Evolutionary conservation across 2,329 filamentous ascomycete genomes (phyloP).

Genomic region (Colletotrichum musicola): DNA sequence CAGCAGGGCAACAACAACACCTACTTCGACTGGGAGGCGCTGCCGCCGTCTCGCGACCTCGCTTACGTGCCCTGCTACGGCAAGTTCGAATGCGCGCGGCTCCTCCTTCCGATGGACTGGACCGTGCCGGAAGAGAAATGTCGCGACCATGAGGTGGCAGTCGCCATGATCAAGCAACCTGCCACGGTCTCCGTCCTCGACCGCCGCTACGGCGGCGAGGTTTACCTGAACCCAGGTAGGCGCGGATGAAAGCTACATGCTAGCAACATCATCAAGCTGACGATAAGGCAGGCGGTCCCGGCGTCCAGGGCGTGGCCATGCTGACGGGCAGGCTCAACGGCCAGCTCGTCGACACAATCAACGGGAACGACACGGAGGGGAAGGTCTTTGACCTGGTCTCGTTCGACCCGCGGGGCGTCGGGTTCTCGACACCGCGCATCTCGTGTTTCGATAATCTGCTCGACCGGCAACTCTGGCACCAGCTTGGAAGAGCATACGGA

Average conservation of each 20-base stretch:
- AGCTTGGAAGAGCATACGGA: background rate
- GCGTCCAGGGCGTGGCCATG: background rate
- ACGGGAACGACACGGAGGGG: slow-evolving; percentile 42
- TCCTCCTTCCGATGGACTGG: slow-evolving; percentile 59
- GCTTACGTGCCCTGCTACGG: slow-evolving; percentile 56
- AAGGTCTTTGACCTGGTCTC: slow-evolving; percentile 60
- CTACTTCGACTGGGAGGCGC: slow-evolving; percentile 51
- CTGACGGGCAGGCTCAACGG: background rate
- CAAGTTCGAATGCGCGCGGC: slow-evolving; percentile 54
- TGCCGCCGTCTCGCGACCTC: slow-evolving; percentile 51
- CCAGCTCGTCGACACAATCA: background rate
- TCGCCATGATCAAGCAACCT: slow-evolving; percentile 57
- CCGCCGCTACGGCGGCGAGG: slow-evolving; percentile 54
- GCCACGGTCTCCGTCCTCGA: slow-evolving; percentile 52
- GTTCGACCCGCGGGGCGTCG: slow-evolving; percentile 62
- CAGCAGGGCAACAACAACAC: background rate
- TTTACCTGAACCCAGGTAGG: slow-evolving; percentile 57
- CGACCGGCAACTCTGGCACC: slow-evolving; percentile 15
- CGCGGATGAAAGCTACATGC: background rate
- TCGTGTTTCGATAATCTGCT: slow-evolving; percentile 16
- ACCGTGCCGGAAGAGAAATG: slow-evolving; percentile 29
- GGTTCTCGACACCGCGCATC: slow-evolving; percentile 14
- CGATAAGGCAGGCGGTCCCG: background rate
- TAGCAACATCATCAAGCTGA: background rate
- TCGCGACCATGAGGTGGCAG: slow-evolving; percentile 46